Conservation (phyloP, 2,329 filamentous ascomycete genomes). For the Botrytis pseudocinerea region DNA sequence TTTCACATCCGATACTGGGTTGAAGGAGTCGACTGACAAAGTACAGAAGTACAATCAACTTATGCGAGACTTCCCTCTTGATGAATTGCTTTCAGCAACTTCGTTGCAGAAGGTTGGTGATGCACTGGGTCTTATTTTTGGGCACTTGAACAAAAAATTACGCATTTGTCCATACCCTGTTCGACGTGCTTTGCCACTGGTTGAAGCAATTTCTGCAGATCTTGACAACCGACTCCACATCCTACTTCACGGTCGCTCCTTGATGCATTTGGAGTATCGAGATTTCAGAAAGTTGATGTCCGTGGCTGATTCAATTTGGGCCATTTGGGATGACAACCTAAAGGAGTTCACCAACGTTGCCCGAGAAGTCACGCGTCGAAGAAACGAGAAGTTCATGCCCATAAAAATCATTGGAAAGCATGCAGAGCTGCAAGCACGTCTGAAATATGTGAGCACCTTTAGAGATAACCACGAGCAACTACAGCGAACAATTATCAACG, state of each 20-base stretch:
- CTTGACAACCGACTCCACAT: slow-evolving; percentile 84
- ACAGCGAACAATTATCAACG: slow-evolving; percentile 92
- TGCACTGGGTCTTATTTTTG: slow-evolving; percentile 85
- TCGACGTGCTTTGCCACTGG: slow-evolving; percentile 84
- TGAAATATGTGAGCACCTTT: slow-evolving; percentile 94
- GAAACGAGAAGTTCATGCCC: slow-evolving; percentile 97
- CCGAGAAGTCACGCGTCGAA: slow-evolving; percentile 86
- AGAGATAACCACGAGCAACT: slow-evolving; percentile 97
- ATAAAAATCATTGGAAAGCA: slow-evolving; percentile 94
- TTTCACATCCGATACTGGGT: slow-evolving; percentile 90
- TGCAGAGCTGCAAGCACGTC: slow-evolving; percentile 80
- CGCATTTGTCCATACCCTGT: slow-evolving; percentile 96
- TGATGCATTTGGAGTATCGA: slow-evolving; percentile 89
- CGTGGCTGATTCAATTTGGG: slow-evolving; percentile 81
- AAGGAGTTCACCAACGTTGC: slow-evolving; percentile 99
- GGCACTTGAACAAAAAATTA: slow-evolving; percentile 95
- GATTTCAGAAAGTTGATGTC: slow-evolving; percentile 88
- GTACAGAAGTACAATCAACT: slow-evolving; percentile 99
- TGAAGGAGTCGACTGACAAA: slow-evolving; percentile 93
- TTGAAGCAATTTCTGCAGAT: slow-evolving; percentile 94
- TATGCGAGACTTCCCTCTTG: slow-evolving; percentile 96
- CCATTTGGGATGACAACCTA: slow-evolving; percentile 90
- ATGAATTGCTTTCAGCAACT: slow-evolving; percentile 90
- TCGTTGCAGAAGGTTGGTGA: slow-evolving; percentile 87
- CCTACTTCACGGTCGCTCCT: slow-evolving; percentile 78